Evolutionary conservation across 495 filamentous ascomycete genomes (phyloP).

Genomic region (Neurospora sp.): DNA sequence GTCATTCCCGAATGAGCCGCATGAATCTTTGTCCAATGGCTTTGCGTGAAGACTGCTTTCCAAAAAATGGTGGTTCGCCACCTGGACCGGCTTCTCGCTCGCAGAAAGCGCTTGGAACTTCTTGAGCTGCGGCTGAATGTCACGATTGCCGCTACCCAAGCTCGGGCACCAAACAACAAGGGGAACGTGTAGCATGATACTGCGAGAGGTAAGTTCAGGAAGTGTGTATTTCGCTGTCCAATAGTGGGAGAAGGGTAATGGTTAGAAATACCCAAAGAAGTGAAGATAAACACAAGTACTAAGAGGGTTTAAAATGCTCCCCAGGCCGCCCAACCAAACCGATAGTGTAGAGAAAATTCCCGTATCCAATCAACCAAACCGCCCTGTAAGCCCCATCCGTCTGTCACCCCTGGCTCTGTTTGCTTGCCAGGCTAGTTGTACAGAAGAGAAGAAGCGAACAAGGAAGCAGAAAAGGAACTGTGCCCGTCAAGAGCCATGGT

Average conservation of each 20-base stretch:
- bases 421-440: not conserved
- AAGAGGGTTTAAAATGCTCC: not conserved
- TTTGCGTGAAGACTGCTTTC: not conserved
- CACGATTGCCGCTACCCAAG: not conserved
- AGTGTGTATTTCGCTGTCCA: not conserved
- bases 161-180: not conserved
- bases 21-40: not conserved
- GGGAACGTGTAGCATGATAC: not conserved
- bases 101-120: not conserved
- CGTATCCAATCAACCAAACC: not conserved
- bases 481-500: conserved; percentile 16
- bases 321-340: not conserved
- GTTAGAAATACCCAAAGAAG: not conserved
- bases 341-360: not conserved
- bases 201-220: not conserved
- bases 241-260: not conserved
- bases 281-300: not conserved
- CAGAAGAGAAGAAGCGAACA: not conserved
- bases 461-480: not conserved
- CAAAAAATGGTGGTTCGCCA: not conserved
- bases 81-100: not conserved
- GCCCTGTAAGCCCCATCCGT: not conserved
- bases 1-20: not conserved
- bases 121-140: not conserved
- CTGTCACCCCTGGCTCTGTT: not conserved